Evolutionary conservation across 1,284 basidiomycete species (phyloP).

Genomic region (Takashimella tepidaria): DNA sequence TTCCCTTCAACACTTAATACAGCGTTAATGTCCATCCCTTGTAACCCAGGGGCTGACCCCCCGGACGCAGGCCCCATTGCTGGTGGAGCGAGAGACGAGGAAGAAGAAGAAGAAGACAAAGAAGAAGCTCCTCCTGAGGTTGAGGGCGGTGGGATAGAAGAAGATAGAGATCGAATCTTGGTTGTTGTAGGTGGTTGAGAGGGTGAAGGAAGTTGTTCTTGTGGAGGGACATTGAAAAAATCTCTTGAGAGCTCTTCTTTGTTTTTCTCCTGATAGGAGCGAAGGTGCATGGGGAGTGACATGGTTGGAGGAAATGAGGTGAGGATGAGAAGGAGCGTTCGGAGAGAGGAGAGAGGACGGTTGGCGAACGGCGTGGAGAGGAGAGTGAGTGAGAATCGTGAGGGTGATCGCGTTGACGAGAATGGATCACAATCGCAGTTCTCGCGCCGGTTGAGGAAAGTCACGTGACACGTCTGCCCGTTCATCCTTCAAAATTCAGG

Average conservation of each 20-base stretch:
- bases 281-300: constrained; percentile 60
- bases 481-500: neutral
- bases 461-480: too few species aligned
- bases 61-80: neutral
- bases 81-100: neutral
- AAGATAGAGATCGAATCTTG: constrained; percentile 26
- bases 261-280: constrained; percentile 83
- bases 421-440: too few species aligned
- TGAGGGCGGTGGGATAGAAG: too few species aligned
- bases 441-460: neutral
- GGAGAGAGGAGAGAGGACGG: too few species aligned
- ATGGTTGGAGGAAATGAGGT: constrained; percentile 18
- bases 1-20: constrained; percentile 76
- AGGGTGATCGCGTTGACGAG: neutral
- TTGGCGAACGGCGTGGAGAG: neutral
- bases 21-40: constrained; percentile 81
- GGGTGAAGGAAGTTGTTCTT: constrained; percentile 32
- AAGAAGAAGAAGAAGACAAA: constrained; percentile 4
- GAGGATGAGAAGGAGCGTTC: neutral
- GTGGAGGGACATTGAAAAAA: constrained; percentile 72
- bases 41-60: constrained; percentile 18
- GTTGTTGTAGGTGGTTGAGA: constrained; percentile 30
- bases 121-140: constrained; percentile 1
- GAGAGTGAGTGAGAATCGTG: neutral
- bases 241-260: constrained; percentile 74